phyloP scores from a whole-genome alignment of 768 basidiomycete genomes.

The Leccinum subgranulosum region DNA sequence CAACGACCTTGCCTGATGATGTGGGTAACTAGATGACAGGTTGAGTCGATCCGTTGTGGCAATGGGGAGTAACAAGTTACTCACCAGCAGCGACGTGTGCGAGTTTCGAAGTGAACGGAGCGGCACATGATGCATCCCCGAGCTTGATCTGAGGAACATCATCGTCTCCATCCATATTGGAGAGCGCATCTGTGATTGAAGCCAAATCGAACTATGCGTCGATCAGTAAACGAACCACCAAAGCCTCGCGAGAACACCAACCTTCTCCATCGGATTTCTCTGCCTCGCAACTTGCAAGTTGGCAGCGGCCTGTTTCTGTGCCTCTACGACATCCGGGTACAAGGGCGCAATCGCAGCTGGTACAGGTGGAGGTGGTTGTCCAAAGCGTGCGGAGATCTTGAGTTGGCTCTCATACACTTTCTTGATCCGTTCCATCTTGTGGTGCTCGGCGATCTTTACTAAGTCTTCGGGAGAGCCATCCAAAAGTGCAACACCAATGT shows the following conservation, averaged over 20 bases:
- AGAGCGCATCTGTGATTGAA: slow-evolving; percentile 78
- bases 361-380: slow-evolving; percentile 90
- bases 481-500: slow-evolving; percentile 90
- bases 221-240: slow-evolving; percentile 1
- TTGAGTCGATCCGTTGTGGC: background rate
- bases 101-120: slow-evolving; percentile 97
- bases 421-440: slow-evolving; percentile 86
- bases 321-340: slow-evolving; percentile 87
- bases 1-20: slow-evolving; percentile 98
- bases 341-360: slow-evolving; percentile 84
- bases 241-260: slow-evolving; percentile 29
- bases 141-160: slow-evolving; percentile 98
- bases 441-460: slow-evolving; percentile 90
- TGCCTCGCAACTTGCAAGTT: slow-evolving; percentile 62
- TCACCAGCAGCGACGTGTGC: slow-evolving; percentile 95
- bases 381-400: slow-evolving; percentile 85
- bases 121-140: slow-evolving; percentile 98
- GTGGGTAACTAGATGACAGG: slow-evolving; percentile 68
- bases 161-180: slow-evolving; percentile 92
- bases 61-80: slow-evolving; percentile 30
- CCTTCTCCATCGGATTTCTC: slow-evolving; percentile 90
- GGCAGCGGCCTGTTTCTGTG: slow-evolving; percentile 78
- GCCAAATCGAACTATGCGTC: slow-evolving; percentile 66
- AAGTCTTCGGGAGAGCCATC: slow-evolving; percentile 92
- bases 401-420: slow-evolving; percentile 97